phyloP scores from a whole-genome alignment of 768 basidiomycete species.

The Mrakia frigida region DNA sequence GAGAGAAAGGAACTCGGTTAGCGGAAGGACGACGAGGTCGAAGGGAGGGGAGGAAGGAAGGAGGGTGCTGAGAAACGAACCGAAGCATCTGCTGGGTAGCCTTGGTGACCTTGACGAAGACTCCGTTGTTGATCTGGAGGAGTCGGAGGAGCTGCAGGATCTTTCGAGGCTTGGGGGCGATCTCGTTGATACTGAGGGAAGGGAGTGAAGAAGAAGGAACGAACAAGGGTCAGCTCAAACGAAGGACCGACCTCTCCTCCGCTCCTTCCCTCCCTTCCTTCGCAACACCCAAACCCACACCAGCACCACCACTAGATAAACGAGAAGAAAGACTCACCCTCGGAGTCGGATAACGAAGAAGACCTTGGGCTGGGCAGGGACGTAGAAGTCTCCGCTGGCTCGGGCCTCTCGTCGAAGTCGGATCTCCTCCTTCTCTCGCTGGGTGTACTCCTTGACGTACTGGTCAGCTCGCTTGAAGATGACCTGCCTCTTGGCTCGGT shows the following conservation, averaged over 20 bases:
- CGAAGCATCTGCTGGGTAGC: slow-evolving; percentile 98
- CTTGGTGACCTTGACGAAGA: slow-evolving; percentile 94
- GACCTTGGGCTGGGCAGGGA: slow-evolving; percentile 91
- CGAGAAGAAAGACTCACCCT: slow-evolving; percentile 60
- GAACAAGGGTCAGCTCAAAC: background rate
- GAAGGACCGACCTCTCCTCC: background rate
- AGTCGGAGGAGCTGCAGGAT: slow-evolving; percentile 97
- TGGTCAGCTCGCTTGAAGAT: slow-evolving; percentile 99
- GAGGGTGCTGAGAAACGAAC: slow-evolving; percentile 24
- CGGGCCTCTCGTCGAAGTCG: slow-evolving; percentile 89
- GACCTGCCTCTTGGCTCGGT: slow-evolving; percentile 77
- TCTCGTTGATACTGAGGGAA: slow-evolving; percentile 85
- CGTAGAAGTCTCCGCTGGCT: slow-evolving; percentile 90
- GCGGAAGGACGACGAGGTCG: background rate
- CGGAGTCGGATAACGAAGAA: slow-evolving; percentile 97
- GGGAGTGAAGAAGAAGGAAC: background rate
- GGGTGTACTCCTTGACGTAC: slow-evolving; percentile 93
- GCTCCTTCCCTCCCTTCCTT: background rate
- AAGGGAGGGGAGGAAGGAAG: background rate
- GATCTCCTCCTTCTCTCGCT: slow-evolving; percentile 92
- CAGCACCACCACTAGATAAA: background rate
- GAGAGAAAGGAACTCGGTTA: background rate
- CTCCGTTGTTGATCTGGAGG: slow-evolving; percentile 98
- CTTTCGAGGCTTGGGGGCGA: slow-evolving; percentile 98
- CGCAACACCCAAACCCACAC: background rate